These are phyloP conservation scores for Yamadazyma blattariae DNA, from an alignment of 1,139 yeast genomes.

Conservation along the genomic window DNA sequence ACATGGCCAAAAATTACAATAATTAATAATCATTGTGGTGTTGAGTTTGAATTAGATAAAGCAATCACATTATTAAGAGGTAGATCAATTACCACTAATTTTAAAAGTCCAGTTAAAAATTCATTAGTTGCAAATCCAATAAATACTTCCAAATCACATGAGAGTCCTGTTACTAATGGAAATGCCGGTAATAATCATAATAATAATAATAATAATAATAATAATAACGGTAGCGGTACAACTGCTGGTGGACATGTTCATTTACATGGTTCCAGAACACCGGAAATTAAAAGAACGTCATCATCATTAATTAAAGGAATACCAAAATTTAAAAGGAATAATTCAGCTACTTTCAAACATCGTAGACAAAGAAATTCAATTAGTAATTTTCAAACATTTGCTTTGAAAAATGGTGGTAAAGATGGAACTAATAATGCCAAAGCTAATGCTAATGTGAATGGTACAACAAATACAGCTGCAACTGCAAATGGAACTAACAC, in stretches of 20 bases:
- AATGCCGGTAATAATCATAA: not conserved
- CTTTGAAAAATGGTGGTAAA: not conserved
- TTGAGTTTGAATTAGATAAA: slow-evolving; percentile 82
- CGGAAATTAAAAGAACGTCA: slow-evolving; percentile 8
- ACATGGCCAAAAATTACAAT: slow-evolving; percentile 90
- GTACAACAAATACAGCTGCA: too few species aligned
- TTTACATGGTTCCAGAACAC: slow-evolving; percentile 2
- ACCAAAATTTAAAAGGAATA: slow-evolving; percentile 21
- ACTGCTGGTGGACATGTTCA: too few species aligned
- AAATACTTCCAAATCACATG: not conserved
- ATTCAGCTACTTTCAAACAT: slow-evolving; percentile 16
- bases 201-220: not conserved
- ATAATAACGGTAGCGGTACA: not conserved
- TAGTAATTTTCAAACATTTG: slow-evolving; percentile 17
- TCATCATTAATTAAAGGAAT: slow-evolving; percentile 7
- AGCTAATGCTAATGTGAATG: not conserved
- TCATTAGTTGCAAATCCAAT: slow-evolving; percentile 7
- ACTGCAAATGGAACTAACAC: not conserved
- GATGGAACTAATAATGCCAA: too few species aligned
- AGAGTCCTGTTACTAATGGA: not conserved
- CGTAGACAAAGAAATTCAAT: slow-evolving; percentile 24
- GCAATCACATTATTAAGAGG: slow-evolving; percentile 71
- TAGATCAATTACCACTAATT: slow-evolving; percentile 48
- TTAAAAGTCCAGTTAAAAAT: slow-evolving; percentile 12
- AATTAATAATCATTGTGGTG: slow-evolving; percentile 82